phyloP scores from a whole-genome alignment of 2,329 filamentous ascomycete species.

The Tolypocladium ophioglossoides region DNA sequence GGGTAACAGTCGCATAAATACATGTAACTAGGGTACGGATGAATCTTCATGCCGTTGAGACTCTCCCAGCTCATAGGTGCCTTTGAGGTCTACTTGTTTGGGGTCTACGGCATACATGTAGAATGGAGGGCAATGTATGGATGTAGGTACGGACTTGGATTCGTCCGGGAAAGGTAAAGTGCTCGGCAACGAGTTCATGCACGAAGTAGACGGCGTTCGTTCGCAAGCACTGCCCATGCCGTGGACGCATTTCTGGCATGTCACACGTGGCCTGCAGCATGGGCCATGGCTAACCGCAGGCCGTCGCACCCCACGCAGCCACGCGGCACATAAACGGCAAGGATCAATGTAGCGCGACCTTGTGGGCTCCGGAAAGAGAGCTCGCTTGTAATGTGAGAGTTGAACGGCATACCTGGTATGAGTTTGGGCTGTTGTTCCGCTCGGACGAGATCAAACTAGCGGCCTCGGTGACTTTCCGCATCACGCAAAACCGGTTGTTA shows the following conservation, averaged over 20 bases:
- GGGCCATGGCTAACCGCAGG: background rate
- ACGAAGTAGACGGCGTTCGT: no score
- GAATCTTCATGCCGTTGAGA: no score
- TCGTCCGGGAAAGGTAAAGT: background rate
- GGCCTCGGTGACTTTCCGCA: background rate
- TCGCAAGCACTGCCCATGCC: background rate
- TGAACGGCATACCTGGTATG: no score
- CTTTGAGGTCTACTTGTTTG: no score
- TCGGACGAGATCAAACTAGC: no score
- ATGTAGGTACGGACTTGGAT: background rate
- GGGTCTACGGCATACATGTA: no score
- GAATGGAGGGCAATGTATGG: background rate
- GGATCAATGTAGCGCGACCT: background rate
- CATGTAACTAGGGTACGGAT: background rate
- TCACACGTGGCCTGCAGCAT: background rate
- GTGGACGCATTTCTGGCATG: background rate
- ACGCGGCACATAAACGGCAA: background rate
- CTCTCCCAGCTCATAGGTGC: no score
- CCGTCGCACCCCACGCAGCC: background rate
- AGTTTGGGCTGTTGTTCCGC: no score
- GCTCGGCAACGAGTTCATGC: no score
- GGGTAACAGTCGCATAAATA: background rate
- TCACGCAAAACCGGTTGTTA: background rate
- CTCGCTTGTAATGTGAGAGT: background rate
- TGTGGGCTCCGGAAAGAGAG: background rate